Base-by-base conservation (phyloP, 257 asterid species). In the Mentha longifolia region DNA sequence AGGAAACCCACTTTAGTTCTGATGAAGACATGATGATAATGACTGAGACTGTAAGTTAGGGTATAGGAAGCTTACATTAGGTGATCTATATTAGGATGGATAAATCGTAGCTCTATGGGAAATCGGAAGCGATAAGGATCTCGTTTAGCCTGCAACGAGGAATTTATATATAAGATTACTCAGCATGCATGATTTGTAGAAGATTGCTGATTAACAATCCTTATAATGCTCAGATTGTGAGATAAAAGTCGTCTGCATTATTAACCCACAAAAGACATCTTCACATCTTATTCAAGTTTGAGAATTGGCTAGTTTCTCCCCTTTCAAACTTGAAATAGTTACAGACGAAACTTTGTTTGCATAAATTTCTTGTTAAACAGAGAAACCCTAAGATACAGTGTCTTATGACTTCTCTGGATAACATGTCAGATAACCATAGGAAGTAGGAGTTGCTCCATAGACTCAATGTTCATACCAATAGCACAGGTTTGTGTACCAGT, bases 61-160 rank as follows among this genome's bases (percentile, higher is more conserved):
- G 69, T 71, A 37, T 37, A 56, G 39, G 79, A 67, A 20, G 76
- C 95, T 59, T 84, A 94, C 98, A 91, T 79, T 52, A 94, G 82
- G 75, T 94, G 98, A 75, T 94, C 98, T 65, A 94, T 89, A 75
- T 94, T 94, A 37, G 98, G 98, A 63, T 89, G 71, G 72, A 94
- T 91, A 81, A 94, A 87, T 52, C 97, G 97, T 81, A 94, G 75
- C 91, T 94, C 98, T 75, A 94, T 78, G 61, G 98, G 98, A 79
- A 94, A 94, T 78, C 98, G 88, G 74, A 82, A 94, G 77, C 97
- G 86, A 77, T 86, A 88, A 67, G 98, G 97, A 84, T 94, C 96
- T 65, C 98, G 84, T 78, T 94, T 94, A 71, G 96, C 96, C 98
- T 94, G 96, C 85, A 77, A 70, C 64, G 58, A 77, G 60, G 73